These are phyloP conservation scores for Paramyrothecium sp. DNA, from an alignment of 2,329 filamentous ascomycete species.

Conservation along the genomic window DNA sequence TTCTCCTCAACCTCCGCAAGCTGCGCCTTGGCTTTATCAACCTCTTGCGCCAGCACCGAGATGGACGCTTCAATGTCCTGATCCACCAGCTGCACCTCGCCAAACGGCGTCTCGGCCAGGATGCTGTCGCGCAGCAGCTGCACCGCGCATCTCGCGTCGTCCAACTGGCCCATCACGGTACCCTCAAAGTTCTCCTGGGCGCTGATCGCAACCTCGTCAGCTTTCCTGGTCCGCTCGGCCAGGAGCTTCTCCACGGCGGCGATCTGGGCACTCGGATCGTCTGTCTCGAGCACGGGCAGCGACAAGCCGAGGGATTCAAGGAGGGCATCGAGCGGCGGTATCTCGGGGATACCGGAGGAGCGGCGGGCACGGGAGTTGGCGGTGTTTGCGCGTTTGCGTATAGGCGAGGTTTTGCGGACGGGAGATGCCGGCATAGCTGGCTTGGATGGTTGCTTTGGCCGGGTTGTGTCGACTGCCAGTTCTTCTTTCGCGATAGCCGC, in stretches of 20 bases:
- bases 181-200: constrained; percentile 51
- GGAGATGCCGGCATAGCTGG: constrained; percentile 31
- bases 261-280: constrained; percentile 18
- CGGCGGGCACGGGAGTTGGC: constrained; percentile 19
- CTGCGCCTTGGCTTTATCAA: constrained; percentile 36
- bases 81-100: constrained; percentile 48
- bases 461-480: constrained; percentile 25
- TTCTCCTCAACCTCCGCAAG: constrained; percentile 37
- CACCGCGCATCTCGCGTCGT: constrained; percentile 46
- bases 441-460: constrained; percentile 16
- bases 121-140: constrained; percentile 50
- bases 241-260: constrained; percentile 33
- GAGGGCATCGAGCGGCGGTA: constrained; percentile 44
- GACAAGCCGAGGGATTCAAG: constrained; percentile 45
- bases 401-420: constrained; percentile 31
- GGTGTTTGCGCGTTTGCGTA: constrained; percentile 29
- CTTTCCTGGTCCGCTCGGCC: constrained; percentile 39
- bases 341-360: constrained; percentile 35
- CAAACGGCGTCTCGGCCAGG: constrained; percentile 50
- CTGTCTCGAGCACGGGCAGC: constrained; percentile 30
- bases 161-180: constrained; percentile 36
- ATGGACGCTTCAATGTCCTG: constrained; percentile 52
- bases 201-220: constrained; percentile 40
- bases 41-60: constrained; percentile 42
- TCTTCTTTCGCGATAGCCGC: constrained; percentile 43